Evolutionary conservation across 371 early-diverging fungal genomes (phyloP), one percentile per base, ranked within the genome.

Genomic region (Apophysomyces trapeziformis): DNA sequence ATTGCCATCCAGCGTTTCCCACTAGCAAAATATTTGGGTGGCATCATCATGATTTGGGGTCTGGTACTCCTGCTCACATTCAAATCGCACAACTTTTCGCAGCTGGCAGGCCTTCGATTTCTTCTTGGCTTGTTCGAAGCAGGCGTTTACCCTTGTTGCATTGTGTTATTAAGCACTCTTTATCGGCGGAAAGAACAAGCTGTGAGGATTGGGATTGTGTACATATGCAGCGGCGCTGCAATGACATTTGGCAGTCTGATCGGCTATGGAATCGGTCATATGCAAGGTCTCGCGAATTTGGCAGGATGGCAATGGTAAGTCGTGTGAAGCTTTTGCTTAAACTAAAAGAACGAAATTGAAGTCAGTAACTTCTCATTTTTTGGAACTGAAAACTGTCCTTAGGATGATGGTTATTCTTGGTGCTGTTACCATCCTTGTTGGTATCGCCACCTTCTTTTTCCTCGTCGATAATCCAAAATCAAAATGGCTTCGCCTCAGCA

Each of bases 221-320:
- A 58, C 16, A 26, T 65, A 7, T 60, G 63, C 38, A 63, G 59
- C 35, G 69, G 69, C 50, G 62, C 58, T 1, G 69, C 87, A 41
- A 72, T 81, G 7, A 73, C 79, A 14, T 71, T 87, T 9, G 88
- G 85, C 61, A 89, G 87, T 0, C 74, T 86, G 13, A 73, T 86
- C 7, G 86, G 88, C 11, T 80, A 84, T 45, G 88, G 83, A 7
- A 75, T 89, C 38, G 50, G 64, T 8, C 39, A 61, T 36, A 66
- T 70, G 67, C 57, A 67, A n/a, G 71, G 71, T 12, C 36, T 64
- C 18, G 57, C 35, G 4, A 64, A 64, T 5, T 44, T 70, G 13
- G 46, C 63, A 45, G 67, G 64, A 7, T 70, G 71, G 71, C 50
- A 70, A 57, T 70, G 68, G 68, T 68, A 45, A 45, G 32, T 26